A percentile compares a stretch with the other conserved stretches of the same genome.
phyloP scores from a whole-genome alignment of 1,139 yeast genomes.

The Taphrina communis region DNA sequence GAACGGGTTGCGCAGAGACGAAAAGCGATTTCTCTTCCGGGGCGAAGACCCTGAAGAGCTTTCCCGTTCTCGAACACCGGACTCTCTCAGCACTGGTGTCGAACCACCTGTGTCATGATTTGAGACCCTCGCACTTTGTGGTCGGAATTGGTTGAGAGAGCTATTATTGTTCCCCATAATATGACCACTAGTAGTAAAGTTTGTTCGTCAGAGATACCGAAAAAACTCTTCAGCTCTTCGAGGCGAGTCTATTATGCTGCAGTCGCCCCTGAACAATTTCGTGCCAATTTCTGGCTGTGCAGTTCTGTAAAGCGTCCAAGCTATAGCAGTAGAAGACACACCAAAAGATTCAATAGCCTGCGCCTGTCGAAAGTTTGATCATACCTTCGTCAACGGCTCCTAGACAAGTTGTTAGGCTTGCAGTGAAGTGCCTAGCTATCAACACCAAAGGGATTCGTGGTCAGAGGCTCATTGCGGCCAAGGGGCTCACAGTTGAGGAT shows the following conservation, averaged over 20 bases:
- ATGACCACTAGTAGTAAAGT: neutral
- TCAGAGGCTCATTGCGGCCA: neutral
- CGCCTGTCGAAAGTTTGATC: neutral
- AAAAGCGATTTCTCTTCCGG: slow-evolving; percentile 21
- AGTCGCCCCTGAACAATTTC: no score
- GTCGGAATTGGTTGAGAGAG: neutral
- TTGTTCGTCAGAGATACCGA: neutral
- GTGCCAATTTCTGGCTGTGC: no score
- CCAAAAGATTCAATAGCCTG: neutral
- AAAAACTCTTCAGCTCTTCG: neutral
- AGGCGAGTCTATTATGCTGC: no score
- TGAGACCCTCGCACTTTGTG: neutral
- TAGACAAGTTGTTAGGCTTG: no score
- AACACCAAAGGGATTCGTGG: neutral
- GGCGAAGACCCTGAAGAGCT: slow-evolving; percentile 20
- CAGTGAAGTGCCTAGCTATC: neutral
- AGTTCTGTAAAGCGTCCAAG: no score
- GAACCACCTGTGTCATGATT: neutral
- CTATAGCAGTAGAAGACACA: no score
- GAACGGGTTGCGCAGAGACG: slow-evolving; percentile 25
- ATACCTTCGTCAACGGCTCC: no score
- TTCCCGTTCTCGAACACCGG: slow-evolving; percentile 16
- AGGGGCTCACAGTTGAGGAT: slow-evolving; percentile 11
- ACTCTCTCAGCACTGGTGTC: neutral
- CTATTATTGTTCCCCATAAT: slow-evolving; percentile 7